A percentile compares a stretch with the other conserved stretches of the same genome.
These are phyloP conservation scores for Talaromyces sp. DNA, from an alignment of 2,329 filamentous ascomycete genomes.

Conservation along the genomic window DNA sequence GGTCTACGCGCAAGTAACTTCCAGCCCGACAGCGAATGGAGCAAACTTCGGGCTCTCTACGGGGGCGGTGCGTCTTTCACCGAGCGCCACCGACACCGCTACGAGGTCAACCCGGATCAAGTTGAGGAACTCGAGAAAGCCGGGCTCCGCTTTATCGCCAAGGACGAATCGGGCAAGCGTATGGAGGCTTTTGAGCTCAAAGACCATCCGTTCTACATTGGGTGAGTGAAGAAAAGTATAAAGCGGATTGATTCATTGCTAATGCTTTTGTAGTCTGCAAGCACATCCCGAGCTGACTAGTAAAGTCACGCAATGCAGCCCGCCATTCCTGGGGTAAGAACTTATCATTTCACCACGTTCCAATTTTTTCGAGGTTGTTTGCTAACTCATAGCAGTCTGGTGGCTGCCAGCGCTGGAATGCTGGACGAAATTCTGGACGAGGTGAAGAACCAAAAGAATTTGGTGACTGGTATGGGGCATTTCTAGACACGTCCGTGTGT, in stretches of 20 bases:
- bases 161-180: slow-evolving; percentile 69
- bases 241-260: background rate
- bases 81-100: slow-evolving; percentile 82
- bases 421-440: slow-evolving; percentile 38
- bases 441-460: background rate
- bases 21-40: slow-evolving; percentile 71
- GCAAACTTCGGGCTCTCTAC: slow-evolving; percentile 70
- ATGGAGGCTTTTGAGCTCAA: slow-evolving; percentile 81
- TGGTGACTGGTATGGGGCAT: background rate
- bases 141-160: slow-evolving; percentile 71
- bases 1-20: slow-evolving; percentile 70
- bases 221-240: slow-evolving; percentile 22
- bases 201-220: slow-evolving; percentile 79
- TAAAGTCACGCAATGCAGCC: background rate
- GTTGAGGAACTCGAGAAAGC: slow-evolving; percentile 62
- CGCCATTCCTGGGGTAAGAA: slow-evolving; percentile 62
- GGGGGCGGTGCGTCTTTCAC: slow-evolving; percentile 46
- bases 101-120: slow-evolving; percentile 81
- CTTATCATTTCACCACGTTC: background rate
- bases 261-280: slow-evolving; percentile 38
- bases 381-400: slow-evolving; percentile 35
- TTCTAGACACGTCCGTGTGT: background rate
- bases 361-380: background rate
- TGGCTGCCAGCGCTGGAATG: slow-evolving; percentile 67
- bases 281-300: slow-evolving; percentile 2